Base-by-base conservation (phyloP, 2,329 filamentous ascomycete species). In the Xylaria sp. region DNA sequence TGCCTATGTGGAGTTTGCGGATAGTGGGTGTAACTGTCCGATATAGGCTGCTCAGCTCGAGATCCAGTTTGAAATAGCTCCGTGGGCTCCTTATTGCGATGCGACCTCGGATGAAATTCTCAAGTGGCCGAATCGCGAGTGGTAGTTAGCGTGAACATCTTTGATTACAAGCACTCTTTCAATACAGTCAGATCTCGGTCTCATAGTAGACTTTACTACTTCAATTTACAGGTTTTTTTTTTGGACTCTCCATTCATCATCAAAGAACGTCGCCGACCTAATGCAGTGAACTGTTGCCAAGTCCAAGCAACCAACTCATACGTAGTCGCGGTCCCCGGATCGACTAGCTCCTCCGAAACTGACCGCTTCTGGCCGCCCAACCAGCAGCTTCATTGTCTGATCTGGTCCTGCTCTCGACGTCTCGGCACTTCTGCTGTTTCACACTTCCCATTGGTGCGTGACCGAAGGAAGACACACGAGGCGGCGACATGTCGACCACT, bases 401-500 rank as follows among this genome's bases (percentile, higher is more conserved):
- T 51, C 11, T 31, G 9, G 49, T 23, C 44, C 10, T 9, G 28
- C 9, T 17, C n/a, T 38, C 1, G 11, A 33, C 38, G n/a, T 11
- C 26, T 58, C 63, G 9, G 28, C 15, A 13, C n/a, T 15, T 11
- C 49, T 31, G 15, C 31, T 66, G 42, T 15, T 62, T 28, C 17
- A 40, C 38, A 15, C 38, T 17, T 56, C 48, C 48, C 51, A 66
- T 69, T 58, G 69, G 70, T 17, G 58, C 36, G 67, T 66, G 65
- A 62, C 57, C 28, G 63, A 71, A 65, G 48, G 28, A 28, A 28
- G 28, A 28, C 28, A 67, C 69, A 66, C 66, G 59, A 48, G 68
- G 67, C 66, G 67, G 71, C 69, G 66, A 62, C 17, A 78, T 78
- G 76, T 72, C 77, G 66, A 78, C 77, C 59, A 78, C 76, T 67